phyloP scores from a whole-genome alignment of 345 rosid genomes.

The Anacardium occidentale region DNA sequence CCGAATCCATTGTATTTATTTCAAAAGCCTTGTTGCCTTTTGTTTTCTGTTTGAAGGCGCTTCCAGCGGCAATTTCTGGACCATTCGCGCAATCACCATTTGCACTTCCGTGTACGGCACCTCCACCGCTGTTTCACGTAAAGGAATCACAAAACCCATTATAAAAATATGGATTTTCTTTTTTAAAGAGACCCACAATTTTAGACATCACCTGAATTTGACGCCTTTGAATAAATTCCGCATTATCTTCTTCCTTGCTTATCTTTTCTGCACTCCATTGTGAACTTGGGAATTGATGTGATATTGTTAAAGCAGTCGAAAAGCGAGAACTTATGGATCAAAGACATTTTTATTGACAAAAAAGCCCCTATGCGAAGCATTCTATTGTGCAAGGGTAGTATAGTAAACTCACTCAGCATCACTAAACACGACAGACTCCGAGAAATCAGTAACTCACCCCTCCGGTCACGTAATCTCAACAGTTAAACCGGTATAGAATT shows the following conservation, averaged over 20 bases:
- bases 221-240: too few species aligned
- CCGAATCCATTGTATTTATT: background rate
- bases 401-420: background rate
- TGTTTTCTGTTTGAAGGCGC: background rate
- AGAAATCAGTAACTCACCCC: background rate
- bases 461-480: background rate
- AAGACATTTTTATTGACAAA: background rate
- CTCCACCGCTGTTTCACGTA: conserved; percentile 2
- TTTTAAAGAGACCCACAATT: background rate
- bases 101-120: background rate
- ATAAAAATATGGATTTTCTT: too few species aligned
- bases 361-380: background rate
- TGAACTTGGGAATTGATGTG: too few species aligned
- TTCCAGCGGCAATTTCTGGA: too few species aligned
- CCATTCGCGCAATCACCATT: background rate
- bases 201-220: too few species aligned
- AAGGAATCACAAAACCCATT: background rate
- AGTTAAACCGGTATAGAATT: background rate
- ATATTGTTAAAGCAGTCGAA: background rate
- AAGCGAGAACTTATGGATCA: background rate
- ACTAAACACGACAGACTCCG: background rate
- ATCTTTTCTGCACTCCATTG: too few species aligned
- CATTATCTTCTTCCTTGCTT: background rate
- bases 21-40: background rate
- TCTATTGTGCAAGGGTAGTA: background rate